These are phyloP conservation scores for Oropetium thomaeum DNA, from an alignment of 176 grass and related monocot species.

Conservation along the genomic window DNA sequence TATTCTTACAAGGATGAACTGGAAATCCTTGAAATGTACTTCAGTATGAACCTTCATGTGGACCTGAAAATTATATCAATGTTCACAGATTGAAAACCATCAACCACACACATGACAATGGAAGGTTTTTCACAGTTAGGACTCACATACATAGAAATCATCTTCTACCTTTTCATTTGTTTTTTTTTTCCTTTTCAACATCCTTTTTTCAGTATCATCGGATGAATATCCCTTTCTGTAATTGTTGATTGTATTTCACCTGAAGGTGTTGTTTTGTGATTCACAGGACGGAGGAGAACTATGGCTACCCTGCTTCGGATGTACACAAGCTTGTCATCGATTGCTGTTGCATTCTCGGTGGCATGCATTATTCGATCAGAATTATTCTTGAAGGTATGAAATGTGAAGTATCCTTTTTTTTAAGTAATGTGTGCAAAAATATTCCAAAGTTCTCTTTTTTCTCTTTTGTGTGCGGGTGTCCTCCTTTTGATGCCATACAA, in stretches of 20 bases:
- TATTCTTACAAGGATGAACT: not conserved
- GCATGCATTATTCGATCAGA: conserved; percentile 57
- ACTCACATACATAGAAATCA: not conserved
- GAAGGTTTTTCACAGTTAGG: not conserved
- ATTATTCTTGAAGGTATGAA: conserved; percentile 63
- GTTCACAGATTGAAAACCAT: not conserved
- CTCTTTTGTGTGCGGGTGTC: not conserved
- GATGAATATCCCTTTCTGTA: not conserved
- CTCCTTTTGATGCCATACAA: conserved; percentile 8
- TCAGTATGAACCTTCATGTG: not conserved
- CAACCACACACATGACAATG: not conserved
- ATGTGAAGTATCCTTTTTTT: not conserved
- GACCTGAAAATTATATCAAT: conserved; percentile 18
- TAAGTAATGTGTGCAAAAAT: conserved; percentile 21
- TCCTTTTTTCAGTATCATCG: not conserved
- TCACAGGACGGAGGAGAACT: conserved; percentile 62
- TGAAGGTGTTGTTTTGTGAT: conserved; percentile 31
- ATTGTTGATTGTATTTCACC: not conserved
- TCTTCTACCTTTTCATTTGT: not conserved
- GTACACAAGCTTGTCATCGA: conserved; percentile 73
- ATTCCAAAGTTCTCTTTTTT: not conserved
- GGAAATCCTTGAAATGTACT: not conserved
- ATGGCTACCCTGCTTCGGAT: conserved; percentile 50
- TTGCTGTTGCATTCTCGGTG: conserved; percentile 65
- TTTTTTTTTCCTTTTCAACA: not conserved